phyloP scores from a whole-genome alignment of 345 rosid genomes.

The Syzygium aqueum region DNA sequence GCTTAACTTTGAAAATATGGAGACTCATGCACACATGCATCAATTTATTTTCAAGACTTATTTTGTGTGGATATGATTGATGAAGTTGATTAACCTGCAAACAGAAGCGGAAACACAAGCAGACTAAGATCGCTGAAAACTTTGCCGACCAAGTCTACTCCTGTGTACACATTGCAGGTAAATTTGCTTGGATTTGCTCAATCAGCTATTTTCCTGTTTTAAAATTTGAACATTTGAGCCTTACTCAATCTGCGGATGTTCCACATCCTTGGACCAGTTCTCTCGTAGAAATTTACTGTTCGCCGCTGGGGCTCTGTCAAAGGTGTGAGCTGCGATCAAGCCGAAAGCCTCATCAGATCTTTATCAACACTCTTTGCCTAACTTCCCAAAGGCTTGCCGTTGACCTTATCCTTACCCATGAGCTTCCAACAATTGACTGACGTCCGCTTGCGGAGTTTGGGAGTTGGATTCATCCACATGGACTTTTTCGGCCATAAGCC shows the following conservation, averaged over 20 bases:
- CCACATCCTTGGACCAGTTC: constrained; percentile 31
- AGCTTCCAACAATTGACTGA: not conserved
- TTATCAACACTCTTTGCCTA: not conserved
- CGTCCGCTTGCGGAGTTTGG: not conserved
- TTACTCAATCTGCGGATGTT: not conserved
- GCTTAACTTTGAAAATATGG: not conserved
- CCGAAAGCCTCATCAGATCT: not conserved
- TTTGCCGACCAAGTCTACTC: constrained; percentile 75
- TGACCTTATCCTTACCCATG: not conserved
- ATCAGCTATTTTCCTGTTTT: not conserved
- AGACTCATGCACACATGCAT: not conserved
- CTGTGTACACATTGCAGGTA: constrained; percentile 66
- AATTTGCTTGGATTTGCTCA: constrained; percentile 3
- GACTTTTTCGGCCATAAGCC: not conserved
- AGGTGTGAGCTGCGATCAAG: not conserved
- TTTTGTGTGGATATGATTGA: not conserved
- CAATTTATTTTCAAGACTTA: not conserved
- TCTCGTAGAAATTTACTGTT: constrained; percentile 82
- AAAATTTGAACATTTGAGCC: not conserved
- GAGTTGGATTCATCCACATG: not conserved
- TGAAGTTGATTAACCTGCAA: not conserved
- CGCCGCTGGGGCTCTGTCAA: constrained; percentile 75
- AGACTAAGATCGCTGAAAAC: constrained; percentile 74
- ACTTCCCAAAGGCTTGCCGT: not conserved
- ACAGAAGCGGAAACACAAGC: constrained; percentile 63